Conservation (phyloP, 176 grass and related monocot species). For the Zea luxurians region DNA sequence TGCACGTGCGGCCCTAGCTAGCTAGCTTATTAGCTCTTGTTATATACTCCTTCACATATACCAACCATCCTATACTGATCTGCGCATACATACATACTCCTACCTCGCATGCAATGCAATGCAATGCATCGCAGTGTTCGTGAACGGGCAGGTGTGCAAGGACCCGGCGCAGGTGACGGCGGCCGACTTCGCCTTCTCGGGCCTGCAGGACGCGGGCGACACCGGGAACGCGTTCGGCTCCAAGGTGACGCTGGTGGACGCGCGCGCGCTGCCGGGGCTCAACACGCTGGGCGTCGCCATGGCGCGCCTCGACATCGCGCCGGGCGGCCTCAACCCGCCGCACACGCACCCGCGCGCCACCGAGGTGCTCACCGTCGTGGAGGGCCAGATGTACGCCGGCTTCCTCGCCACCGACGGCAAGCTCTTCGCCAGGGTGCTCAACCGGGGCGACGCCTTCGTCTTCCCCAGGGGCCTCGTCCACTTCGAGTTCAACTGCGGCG, state of each 20-base stretch:
- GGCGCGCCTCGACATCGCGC: slow-evolving; percentile 41
- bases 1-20: no score
- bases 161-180: neutral
- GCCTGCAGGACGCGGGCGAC: slow-evolving; percentile 36
- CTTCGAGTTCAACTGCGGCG: slow-evolving; percentile 42
- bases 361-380: slow-evolving; percentile 47
- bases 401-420: slow-evolving; percentile 40
- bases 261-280: slow-evolving; percentile 30
- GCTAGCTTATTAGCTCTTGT: no score
- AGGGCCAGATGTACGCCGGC: slow-evolving; percentile 45
- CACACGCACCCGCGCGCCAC: slow-evolving; percentile 59
- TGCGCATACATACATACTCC: no score
- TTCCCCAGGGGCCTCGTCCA: slow-evolving; percentile 48
- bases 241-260: slow-evolving; percentile 40
- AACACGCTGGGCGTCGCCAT: slow-evolving; percentile 51
- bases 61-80: no score
- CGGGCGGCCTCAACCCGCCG: slow-evolving; percentile 44
- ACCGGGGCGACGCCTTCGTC: slow-evolving; percentile 40
- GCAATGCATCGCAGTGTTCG: slow-evolving; percentile 8
- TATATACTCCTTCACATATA: no score
- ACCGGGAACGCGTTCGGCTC: slow-evolving; percentile 50
- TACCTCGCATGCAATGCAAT: neutral
- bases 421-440: slow-evolving; percentile 29
- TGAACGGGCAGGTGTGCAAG: slow-evolving; percentile 55
- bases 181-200: slow-evolving; percentile 36